Evolutionary conservation across 2,329 filamentous ascomycete genomes (phyloP), one percentile per base, ranked within the genome.

Genomic region (Pseudopyrenochaeta lycopersici): DNA sequence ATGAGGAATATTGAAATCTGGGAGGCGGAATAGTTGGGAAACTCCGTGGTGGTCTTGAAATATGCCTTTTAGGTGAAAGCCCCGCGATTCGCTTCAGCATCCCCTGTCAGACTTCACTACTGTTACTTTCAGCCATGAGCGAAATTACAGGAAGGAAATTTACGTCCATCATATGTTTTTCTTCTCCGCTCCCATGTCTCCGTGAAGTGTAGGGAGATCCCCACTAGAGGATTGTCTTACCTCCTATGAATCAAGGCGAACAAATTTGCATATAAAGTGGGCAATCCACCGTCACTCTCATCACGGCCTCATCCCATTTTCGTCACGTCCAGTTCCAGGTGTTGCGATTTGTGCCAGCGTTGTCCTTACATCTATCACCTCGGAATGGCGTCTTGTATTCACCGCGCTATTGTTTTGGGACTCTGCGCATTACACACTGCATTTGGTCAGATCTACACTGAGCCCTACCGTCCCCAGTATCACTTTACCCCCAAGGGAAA

Each of bases 401-500:
- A 29, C 14, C 43, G 43, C 31, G 31, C 43, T 35, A n/a, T 46
- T 12, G 43, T 46, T 18, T 36, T 46, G 10, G 43, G 43, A 35
- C 43, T 46, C 43, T 46, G 29, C 43, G 43, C 43, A 36, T n/a
- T 46, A 33, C 43, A 46, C 5, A 21, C 43, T 46, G 43, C 43
- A 20, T 46, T 36, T 29, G 43, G 29, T 46, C 43, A 46, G 31
- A 33, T 14, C 11, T 46, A 46, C 43, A 46, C 43, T 12, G 38
- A 40, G 18, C 31, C 10, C 32, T 48, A 48, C 35, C 45, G 45
- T 14, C 45, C 45, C 17, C 32, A 39, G 45, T 48, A 48, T 31
- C 45, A 48, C 45, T 48, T 48, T 32, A 40, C 35, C 35, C 45
- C 45, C 32, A 40, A 48, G 15, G 32, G 40, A 18, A 48, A 48